Percentiles rank a stretch among this genome's conserved stretches.
These are phyloP conservation scores for Aspergillus sparsus DNA, from an alignment of 495 filamentous ascomycete species.

Conservation along the genomic window DNA sequence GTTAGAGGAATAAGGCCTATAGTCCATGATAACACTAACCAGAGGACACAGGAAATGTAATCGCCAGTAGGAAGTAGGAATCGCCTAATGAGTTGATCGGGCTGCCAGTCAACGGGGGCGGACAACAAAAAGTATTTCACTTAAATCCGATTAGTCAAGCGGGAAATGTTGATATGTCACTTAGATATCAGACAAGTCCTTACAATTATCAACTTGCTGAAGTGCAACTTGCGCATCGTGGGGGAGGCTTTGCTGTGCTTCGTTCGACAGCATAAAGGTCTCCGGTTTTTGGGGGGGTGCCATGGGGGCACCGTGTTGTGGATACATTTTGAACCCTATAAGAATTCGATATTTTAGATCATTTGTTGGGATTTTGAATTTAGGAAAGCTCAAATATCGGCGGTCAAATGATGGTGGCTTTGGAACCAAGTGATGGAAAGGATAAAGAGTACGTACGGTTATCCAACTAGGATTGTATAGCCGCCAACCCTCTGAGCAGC, in stretches of 20 bases:
- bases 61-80: constrained; percentile 96
- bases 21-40: constrained; percentile 53
- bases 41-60: constrained; percentile 97
- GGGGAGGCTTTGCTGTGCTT: constrained; percentile 92
- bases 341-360: neutral
- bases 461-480: constrained; percentile 14
- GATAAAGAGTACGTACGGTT: constrained; percentile 22
- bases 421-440: constrained; percentile 4
- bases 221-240: constrained; percentile 96
- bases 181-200: constrained; percentile 33
- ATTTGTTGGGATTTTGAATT: constrained; percentile 16
- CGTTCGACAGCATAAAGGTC: constrained; percentile 95
- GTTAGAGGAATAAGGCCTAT: neutral
- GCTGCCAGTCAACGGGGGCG: constrained; percentile 95
- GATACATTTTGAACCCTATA: constrained; percentile 46
- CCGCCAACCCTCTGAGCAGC: constrained; percentile 5
- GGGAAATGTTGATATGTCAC: neutral
- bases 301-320: constrained; percentile 57
- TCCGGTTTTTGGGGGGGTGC: constrained; percentile 86
- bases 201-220: constrained; percentile 97
- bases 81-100: constrained; percentile 92
- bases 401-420: constrained; percentile 6
- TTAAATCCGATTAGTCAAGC: constrained; percentile 40
- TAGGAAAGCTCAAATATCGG: constrained; percentile 22
- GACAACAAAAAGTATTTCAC: constrained; percentile 99